phyloP scores from a whole-genome alignment of 371 early-diverging fungal genomes.

The Apophysomyces ossiformis region DNA sequence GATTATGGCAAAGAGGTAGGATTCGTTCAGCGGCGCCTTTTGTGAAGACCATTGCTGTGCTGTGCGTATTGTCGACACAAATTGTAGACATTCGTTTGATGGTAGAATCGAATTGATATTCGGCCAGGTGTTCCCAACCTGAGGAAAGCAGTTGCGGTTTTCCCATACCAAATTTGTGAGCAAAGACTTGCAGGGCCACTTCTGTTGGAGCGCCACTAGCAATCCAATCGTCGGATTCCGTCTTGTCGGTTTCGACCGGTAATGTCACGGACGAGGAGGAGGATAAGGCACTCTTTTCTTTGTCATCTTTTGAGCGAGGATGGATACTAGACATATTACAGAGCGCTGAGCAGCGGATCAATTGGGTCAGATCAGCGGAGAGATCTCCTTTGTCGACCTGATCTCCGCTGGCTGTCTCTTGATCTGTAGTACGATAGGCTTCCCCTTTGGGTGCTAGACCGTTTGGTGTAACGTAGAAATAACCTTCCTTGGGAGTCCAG shows the following conservation, averaged over 20 bases:
- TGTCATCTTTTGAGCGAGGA: conserved; percentile 29
- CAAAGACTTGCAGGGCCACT: conserved; percentile 72
- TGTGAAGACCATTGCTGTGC: conserved; percentile 53
- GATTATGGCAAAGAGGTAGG: conserved; percentile 26
- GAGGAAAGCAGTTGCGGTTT: conserved; percentile 51
- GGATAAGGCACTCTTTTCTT: conserved; percentile 35
- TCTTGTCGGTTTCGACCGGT: conserved; percentile 7
- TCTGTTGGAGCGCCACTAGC: conserved; percentile 42
- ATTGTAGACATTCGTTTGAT: conserved; percentile 79
- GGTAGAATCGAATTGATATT: conserved; percentile 74
- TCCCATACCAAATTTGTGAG: conserved; percentile 66
- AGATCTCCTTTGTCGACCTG: conserved; percentile 23
- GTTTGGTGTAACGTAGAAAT: conserved; percentile 59
- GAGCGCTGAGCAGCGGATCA: conserved; percentile 52
- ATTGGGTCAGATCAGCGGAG: conserved; percentile 9
- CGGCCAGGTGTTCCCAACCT: conserved; percentile 69
- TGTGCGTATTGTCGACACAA: conserved; percentile 36
- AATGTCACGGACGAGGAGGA: no score
- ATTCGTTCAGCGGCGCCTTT: conserved; percentile 72
- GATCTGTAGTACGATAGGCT: conserved; percentile 33
- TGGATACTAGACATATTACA: conserved; percentile 64
- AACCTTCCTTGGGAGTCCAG: conserved; percentile 68
- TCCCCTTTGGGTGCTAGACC: conserved; percentile 70
- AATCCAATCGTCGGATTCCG: conserved; percentile 23
- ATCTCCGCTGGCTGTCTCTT: neutral